Base-by-base conservation (phyloP, 2,329 filamentous ascomycete species). In the Calonectria ilicicola region DNA sequence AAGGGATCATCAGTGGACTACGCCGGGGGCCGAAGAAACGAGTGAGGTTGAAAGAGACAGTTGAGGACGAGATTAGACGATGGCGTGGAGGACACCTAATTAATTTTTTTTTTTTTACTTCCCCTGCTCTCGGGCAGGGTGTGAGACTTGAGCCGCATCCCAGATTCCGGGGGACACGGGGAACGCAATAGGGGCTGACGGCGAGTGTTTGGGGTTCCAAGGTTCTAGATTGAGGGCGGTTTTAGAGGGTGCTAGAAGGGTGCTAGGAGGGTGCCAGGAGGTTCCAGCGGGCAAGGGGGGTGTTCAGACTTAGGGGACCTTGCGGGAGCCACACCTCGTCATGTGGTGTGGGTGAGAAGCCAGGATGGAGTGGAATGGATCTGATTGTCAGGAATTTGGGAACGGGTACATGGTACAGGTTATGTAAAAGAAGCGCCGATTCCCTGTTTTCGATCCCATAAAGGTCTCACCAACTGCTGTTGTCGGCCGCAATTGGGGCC, bases 31-130 rank as follows among this genome's bases (percentile, higher is more conserved):
- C 23, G 27, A 27, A 69, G 60, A 23, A 58, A 46, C 40, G 40
- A 63, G 38, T 23, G 58, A 63, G 35, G 58, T 63, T 63, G 58
- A 63, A 63, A 63, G 14, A 63, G 58, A n/a, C 58, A 63, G 29
- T 27, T 27, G 40, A 40, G 40, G 27, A 63, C 58, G 32, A 63
- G 58, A 60, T 60, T 60, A 26, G n/a, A 38, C n/a, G 53, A 63
- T 44, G 58, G 38, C n/a, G 53, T n/a, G 58, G 58, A 63, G 58
- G 58, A 42, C 58, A 63, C 58, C 58, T 63, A 63, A 63, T 42
- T 63, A 32, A 63, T 46, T 46, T 46, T 60, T 58, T 58, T 38
- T 35, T 60, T n/a, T 12, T 8, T 19, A 38, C 44, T 2, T 19
- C 42, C 5, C 56, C 35, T 35, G 32, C 53, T 35, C 53, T 26